These are phyloP conservation scores for Aegilops longissima DNA, from an alignment of 176 grass and related monocot species.

Conservation along the genomic window DNA sequence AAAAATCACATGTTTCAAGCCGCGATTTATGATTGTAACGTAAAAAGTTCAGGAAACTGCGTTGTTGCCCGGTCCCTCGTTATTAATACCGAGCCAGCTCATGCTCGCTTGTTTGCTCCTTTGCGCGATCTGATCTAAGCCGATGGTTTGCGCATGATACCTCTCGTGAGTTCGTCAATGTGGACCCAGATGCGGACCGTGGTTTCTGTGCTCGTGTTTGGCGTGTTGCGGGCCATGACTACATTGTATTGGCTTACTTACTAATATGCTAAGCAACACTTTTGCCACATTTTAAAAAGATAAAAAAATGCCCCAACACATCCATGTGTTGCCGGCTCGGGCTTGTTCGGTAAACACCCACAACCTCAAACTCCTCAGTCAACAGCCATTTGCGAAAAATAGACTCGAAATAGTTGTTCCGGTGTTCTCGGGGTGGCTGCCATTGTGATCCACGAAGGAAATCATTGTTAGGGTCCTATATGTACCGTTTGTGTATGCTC, in stretches of 20 bases:
- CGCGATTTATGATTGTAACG: not conserved
- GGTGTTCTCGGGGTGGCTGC: too few species aligned
- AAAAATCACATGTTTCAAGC: not conserved
- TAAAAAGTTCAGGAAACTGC: not conserved
- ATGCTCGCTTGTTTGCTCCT: not conserved
- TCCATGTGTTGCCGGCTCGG: not conserved
- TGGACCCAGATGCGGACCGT: not conserved
- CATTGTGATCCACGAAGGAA: too few species aligned
- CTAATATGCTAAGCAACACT: not conserved
- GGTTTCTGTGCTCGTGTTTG: not conserved
- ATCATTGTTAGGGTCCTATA: too few species aligned
- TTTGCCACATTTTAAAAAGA: not conserved
- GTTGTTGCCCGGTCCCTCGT: not conserved
- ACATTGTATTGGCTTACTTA: not conserved
- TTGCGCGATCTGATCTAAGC: not conserved
- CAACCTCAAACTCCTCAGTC: too few species aligned
- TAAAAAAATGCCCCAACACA: not conserved
- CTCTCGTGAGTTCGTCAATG: not conserved
- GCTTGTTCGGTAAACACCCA: too few species aligned
- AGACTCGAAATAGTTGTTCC: too few species aligned
- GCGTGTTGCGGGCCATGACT: not conserved
- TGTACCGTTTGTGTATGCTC: too few species aligned
- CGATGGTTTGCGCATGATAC: not conserved
- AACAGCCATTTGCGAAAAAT: too few species aligned
- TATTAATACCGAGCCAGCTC: not conserved